A percentile compares a stretch with the other conserved stretches of the same genome.
Evolutionary conservation across 257 asterid genomes (phyloP).

Genomic region (Cynanchum wilfordii): DNA sequence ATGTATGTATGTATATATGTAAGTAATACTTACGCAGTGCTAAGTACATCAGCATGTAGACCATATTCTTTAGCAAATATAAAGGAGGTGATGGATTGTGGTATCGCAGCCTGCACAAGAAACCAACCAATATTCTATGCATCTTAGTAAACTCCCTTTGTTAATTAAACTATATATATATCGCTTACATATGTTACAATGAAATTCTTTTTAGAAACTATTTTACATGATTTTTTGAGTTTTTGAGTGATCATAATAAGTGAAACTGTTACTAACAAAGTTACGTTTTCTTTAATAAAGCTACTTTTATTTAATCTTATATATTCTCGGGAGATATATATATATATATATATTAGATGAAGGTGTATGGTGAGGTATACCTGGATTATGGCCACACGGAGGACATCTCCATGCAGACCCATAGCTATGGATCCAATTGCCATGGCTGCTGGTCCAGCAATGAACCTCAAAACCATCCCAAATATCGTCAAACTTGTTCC

Average conservation of each 20-base stretch:
- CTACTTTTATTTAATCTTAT: no score
- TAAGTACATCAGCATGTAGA: conserved; percentile 57
- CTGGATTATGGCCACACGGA: conserved; percentile 34
- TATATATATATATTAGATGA: no score
- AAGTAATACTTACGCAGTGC: conserved; percentile 49
- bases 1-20: no score
- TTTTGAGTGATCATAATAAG: no score
- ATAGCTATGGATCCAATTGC: conserved; percentile 32
- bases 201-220: no score
- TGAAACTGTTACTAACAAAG: no score
- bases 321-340: no score
- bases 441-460: conserved; percentile 39
- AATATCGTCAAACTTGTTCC: conserved; percentile 26
- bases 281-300: no score
- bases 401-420: conserved; percentile 32
- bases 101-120: conserved; percentile 53
- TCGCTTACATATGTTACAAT: no score
- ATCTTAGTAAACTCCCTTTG: no score
- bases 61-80: conserved; percentile 65
- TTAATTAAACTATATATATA: no score
- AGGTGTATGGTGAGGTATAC: conserved; percentile 6
- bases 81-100: conserved; percentile 63
- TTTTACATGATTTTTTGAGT: no score
- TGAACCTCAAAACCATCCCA: conserved; percentile 33
- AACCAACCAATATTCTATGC: neutral